These are phyloP conservation scores for Nothopassalora personata DNA, from an alignment of 2,329 filamentous ascomycete species.

Conservation along the genomic window DNA sequence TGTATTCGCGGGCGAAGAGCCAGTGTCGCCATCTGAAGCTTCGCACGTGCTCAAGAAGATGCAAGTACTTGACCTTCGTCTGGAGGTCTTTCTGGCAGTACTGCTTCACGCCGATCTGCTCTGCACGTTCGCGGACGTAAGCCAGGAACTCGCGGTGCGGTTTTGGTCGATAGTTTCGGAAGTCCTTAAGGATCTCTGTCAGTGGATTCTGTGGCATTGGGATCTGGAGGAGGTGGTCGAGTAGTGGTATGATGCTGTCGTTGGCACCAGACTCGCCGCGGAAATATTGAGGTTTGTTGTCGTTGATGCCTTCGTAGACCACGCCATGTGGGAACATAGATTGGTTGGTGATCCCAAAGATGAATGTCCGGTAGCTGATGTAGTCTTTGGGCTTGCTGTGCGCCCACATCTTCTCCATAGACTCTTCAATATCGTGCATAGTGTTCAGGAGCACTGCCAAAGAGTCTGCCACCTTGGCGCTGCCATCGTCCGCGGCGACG, in stretches of 20 bases:
- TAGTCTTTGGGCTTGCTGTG: slow-evolving; percentile 80
- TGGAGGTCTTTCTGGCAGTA: slow-evolving; percentile 42
- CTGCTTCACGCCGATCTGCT: slow-evolving; percentile 50
- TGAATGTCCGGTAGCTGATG: slow-evolving; percentile 89
- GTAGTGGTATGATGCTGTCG: slow-evolving; percentile 82
- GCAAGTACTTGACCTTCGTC: slow-evolving; percentile 42
- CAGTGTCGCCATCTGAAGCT: slow-evolving; percentile 81
- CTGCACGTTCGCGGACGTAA: slow-evolving; percentile 56
- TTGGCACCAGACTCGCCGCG: slow-evolving; percentile 91
- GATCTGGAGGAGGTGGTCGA: slow-evolving; percentile 81
- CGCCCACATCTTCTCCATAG: slow-evolving; percentile 67
- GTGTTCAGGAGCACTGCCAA: slow-evolving; percentile 28
- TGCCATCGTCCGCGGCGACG: slow-evolving; percentile 27
- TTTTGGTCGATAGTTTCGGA: slow-evolving; percentile 80
- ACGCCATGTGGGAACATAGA: slow-evolving; percentile 93
- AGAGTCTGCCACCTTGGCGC: slow-evolving; percentile 18
- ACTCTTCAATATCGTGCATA: slow-evolving; percentile 31
- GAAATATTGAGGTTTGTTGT: slow-evolving; percentile 65
- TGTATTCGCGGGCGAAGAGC: slow-evolving; percentile 81
- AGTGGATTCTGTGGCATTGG: slow-evolving; percentile 85
- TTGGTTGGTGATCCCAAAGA: slow-evolving; percentile 90
- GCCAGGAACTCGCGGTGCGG: slow-evolving; percentile 83
- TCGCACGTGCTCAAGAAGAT: slow-evolving; percentile 64
- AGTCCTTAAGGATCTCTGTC: slow-evolving; percentile 81
- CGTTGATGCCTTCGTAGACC: slow-evolving; percentile 74